Conservation (phyloP, 1,284 basidiomycete genomes). For the Mrakiaceae sp. region DNA sequence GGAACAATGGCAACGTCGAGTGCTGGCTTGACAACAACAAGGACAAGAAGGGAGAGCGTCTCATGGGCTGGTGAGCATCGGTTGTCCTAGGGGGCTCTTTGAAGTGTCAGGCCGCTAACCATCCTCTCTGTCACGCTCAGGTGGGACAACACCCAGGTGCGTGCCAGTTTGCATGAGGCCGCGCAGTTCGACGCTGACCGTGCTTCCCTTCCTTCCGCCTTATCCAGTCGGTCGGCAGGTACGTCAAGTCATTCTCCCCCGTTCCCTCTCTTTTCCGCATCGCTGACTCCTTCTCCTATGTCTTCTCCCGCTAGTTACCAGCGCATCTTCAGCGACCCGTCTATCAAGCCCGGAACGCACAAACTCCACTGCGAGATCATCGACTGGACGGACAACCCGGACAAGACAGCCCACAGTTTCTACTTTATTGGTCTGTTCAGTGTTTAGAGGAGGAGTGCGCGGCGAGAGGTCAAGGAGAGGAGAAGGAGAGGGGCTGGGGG, state of each 20-base stretch:
- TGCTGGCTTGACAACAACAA: slow-evolving; percentile 10
- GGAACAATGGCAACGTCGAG: neutral
- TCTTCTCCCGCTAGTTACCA: neutral
- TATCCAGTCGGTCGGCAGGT: neutral
- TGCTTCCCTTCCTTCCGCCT: no score
- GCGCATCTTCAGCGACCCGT: neutral
- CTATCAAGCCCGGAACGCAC: neutral
- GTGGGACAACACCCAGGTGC: neutral
- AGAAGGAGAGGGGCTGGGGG: no score
- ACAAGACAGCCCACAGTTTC: neutral
- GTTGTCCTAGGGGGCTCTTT: neutral
- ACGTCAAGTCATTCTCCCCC: neutral
- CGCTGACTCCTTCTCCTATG: neutral
- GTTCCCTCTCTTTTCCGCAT: no score
- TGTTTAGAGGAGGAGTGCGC: neutral
- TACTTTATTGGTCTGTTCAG: slow-evolving; percentile 3
- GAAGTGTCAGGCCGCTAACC: neutral
- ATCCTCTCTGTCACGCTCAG: neutral
- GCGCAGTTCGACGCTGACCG: no score
- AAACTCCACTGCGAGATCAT: slow-evolving; percentile 1
- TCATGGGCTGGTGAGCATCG: neutral
- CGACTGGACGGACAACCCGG: neutral
- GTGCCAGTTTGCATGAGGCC: no score
- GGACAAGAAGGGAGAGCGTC: neutral
- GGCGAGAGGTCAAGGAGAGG: no score